These are phyloP conservation scores for Epichloe coenophiala DNA, from an alignment of 2,329 filamentous ascomycete species.

Conservation along the genomic window DNA sequence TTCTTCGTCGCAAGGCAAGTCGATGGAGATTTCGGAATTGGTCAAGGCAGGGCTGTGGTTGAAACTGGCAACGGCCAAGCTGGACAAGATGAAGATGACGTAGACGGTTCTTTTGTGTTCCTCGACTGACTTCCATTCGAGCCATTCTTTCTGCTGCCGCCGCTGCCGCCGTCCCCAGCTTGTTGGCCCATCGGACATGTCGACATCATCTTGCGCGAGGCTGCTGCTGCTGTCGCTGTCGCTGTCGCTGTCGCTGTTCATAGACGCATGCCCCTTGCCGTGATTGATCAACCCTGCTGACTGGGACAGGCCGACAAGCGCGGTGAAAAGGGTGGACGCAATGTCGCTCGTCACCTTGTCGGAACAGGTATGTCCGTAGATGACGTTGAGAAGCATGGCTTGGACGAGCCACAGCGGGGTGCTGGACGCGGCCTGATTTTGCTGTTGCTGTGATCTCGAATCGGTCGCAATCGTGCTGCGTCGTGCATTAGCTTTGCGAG, in stretches of 20 bases:
- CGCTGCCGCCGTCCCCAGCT: slow-evolving; percentile 29
- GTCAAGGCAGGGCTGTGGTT: slow-evolving; percentile 84
- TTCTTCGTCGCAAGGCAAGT: slow-evolving; percentile 86
- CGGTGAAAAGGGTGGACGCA: slow-evolving; percentile 81
- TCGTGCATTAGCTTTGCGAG: slow-evolving; percentile 48
- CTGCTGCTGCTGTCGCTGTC: neutral
- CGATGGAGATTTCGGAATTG: slow-evolving; percentile 83
- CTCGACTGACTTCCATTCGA: slow-evolving; percentile 76
- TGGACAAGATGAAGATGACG: slow-evolving; percentile 81
- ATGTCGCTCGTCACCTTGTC: slow-evolving; percentile 86
- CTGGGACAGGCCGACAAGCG: slow-evolving; percentile 78
- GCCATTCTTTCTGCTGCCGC: slow-evolving; percentile 51
- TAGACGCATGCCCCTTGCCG: neutral
- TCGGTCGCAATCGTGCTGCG: slow-evolving; percentile 36
- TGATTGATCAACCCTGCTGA: slow-evolving; percentile 59
- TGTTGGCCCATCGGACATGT: slow-evolving; percentile 40
- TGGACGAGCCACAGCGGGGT: slow-evolving; percentile 93
- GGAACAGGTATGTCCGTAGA: slow-evolving; percentile 89
- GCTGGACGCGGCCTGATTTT: slow-evolving; percentile 43
- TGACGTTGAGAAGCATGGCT: slow-evolving; percentile 90
- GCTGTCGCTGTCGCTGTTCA: neutral
- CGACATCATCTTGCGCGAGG: slow-evolving; percentile 34
- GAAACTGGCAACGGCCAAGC: slow-evolving; percentile 80
- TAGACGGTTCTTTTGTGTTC: slow-evolving; percentile 90
- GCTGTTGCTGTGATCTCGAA: slow-evolving; percentile 33